Conservation (phyloP, 495 filamentous ascomycete genomes). For the Sordaria brevicollis region DNA sequence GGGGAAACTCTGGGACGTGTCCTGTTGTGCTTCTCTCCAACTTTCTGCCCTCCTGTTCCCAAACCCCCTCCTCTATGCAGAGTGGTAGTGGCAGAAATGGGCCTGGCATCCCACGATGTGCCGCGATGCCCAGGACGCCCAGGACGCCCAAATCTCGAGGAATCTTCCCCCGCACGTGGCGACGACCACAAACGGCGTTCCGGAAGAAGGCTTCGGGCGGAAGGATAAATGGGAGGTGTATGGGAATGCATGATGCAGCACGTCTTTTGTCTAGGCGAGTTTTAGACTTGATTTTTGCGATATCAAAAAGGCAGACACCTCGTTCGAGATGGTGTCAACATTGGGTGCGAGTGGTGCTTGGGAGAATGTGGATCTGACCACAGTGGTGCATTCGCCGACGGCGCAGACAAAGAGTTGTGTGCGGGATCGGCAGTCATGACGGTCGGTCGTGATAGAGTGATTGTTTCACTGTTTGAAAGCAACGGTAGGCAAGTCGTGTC, state of each 20-base stretch:
- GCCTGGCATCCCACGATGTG: background rate
- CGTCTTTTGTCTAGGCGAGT: background rate
- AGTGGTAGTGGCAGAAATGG: background rate
- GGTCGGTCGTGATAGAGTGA: background rate
- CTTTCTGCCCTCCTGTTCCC: background rate
- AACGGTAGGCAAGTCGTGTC: background rate
- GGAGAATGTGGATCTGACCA: background rate
- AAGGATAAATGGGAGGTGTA: conserved; percentile 15
- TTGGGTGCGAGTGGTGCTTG: background rate
- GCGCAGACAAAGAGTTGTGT: background rate
- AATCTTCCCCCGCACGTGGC: conserved; percentile 21
- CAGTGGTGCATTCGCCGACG: background rate
- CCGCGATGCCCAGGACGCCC: conserved; percentile 1
- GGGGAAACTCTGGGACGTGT: background rate
- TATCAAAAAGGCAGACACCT: background rate
- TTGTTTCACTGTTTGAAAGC: background rate
- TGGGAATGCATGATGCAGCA: background rate
- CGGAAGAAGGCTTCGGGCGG: conserved; percentile 23
- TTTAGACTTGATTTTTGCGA: background rate
- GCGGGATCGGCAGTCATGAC: background rate
- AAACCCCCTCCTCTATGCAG: background rate
- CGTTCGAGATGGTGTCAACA: background rate
- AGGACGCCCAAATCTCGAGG: background rate
- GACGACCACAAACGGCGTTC: conserved; percentile 14
- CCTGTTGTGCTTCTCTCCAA: background rate